Conservation (phyloP, 2,329 filamentous ascomycete genomes). For the Fusarium liriodendri region DNA sequence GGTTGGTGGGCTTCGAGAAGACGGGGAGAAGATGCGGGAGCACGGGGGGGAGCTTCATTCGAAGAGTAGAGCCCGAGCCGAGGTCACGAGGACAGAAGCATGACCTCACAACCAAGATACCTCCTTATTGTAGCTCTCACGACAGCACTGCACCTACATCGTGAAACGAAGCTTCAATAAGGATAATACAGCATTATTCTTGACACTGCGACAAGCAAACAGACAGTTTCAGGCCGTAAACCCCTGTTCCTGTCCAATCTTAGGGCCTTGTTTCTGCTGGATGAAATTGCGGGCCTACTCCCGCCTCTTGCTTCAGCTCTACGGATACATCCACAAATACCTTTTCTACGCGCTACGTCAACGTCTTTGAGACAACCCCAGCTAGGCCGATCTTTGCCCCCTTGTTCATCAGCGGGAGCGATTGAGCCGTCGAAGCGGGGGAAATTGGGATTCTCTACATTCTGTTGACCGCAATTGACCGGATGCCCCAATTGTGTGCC, state of each 20-base stretch:
- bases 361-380: constrained; percentile 24
- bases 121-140: constrained; percentile 8
- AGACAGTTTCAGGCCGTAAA: background rate
- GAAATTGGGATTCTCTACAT: constrained; percentile 6
- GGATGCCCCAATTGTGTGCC: constrained; percentile 1
- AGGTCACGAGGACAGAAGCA: constrained; percentile 37
- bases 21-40: background rate
- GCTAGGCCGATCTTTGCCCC: constrained; percentile 21
- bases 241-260: background rate
- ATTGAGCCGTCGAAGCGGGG: constrained; percentile 6
- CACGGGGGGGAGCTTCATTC: background rate
- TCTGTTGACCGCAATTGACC: constrained; percentile 12
- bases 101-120: constrained; percentile 35
- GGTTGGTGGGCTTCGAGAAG: constrained; percentile 28
- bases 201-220: background rate
- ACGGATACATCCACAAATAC: background rate
- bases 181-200: background rate
- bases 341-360: background rate
- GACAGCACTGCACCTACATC: background rate
- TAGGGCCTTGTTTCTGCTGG: constrained; percentile 36
- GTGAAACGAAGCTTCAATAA: background rate
- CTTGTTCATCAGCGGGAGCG: constrained; percentile 1
- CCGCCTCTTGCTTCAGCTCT: constrained; percentile 10
- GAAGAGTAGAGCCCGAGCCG: background rate
- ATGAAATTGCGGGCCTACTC: constrained; percentile 26